These are phyloP conservation scores for Phlebiopsis flavidoalba DNA, from an alignment of 768 basidiomycete species.

Conservation along the genomic window DNA sequence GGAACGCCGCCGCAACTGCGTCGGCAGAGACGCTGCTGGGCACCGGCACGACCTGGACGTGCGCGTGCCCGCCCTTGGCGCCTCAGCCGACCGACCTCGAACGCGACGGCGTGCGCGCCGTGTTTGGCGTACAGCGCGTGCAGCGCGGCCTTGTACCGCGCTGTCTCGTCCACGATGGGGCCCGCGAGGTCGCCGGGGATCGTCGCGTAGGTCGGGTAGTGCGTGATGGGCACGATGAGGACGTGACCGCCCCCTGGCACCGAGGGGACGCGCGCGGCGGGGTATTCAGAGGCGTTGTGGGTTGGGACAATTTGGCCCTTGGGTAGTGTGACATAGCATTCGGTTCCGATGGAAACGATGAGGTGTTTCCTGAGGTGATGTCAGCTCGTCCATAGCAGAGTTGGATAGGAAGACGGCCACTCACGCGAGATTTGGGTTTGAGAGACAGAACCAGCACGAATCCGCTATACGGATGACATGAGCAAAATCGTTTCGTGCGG, in stretches of 20 bases:
- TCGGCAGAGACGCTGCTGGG: slow-evolving; percentile 46
- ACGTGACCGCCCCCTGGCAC: slow-evolving; percentile 97
- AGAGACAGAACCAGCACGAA: slow-evolving; percentile 98
- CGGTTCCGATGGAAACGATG: slow-evolving; percentile 88
- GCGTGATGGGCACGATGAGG: slow-evolving; percentile 88
- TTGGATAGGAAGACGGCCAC: slow-evolving; percentile 26
- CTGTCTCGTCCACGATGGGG: slow-evolving; percentile 78
- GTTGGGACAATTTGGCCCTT: slow-evolving; percentile 94
- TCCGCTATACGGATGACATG: slow-evolving; percentile 47
- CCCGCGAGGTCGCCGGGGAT: slow-evolving; percentile 74
- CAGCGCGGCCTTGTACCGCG: slow-evolving; percentile 79
- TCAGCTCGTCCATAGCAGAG: neutral
- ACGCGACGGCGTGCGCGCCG: slow-evolving; percentile 64
- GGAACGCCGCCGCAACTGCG: slow-evolving; percentile 67
- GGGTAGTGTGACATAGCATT: slow-evolving; percentile 94
- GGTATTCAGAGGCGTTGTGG: slow-evolving; percentile 44
- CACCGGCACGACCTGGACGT: slow-evolving; percentile 82
- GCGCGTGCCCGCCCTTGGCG: slow-evolving; percentile 90
- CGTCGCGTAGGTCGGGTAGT: slow-evolving; percentile 82
- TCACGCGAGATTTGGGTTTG: slow-evolving; percentile 86
- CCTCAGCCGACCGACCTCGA: slow-evolving; percentile 84
- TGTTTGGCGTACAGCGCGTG: slow-evolving; percentile 67
- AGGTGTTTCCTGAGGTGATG: slow-evolving; percentile 72
- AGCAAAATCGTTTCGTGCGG: neutral
- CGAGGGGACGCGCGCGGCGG: slow-evolving; percentile 25